Conservation (phyloP, 768 basidiomycete species). For the Lactarius psammicola region DNA sequence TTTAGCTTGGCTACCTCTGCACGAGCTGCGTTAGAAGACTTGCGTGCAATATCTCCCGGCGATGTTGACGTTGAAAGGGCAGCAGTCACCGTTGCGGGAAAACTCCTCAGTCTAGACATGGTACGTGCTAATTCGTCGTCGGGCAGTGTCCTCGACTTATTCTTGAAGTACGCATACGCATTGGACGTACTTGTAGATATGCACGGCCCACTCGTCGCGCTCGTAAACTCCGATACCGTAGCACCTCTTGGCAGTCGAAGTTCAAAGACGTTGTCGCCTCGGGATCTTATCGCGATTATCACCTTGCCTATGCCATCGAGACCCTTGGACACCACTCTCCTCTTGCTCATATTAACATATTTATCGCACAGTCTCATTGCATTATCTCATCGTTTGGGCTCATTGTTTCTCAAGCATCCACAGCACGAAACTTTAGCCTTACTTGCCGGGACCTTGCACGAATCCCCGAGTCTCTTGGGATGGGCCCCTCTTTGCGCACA, state of each 20-base stretch:
- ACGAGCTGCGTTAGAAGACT: slow-evolving; percentile 42
- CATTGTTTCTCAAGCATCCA: slow-evolving; percentile 23
- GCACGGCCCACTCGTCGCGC: slow-evolving; percentile 42
- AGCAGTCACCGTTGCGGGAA: slow-evolving; percentile 63
- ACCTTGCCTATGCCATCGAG: slow-evolving; percentile 46
- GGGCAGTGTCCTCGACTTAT: neutral
- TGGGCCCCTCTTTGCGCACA: slow-evolving; percentile 51
- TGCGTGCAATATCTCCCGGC: slow-evolving; percentile 47
- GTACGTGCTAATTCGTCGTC: slow-evolving; percentile 42
- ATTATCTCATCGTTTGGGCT: slow-evolving; percentile 34
- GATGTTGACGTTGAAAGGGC: slow-evolving; percentile 72
- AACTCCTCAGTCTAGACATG: slow-evolving; percentile 66
- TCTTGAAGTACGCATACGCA: slow-evolving; percentile 52
- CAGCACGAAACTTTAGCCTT: slow-evolving; percentile 24
- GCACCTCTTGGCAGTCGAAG: slow-evolving; percentile 6
- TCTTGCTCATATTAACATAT: slow-evolving; percentile 60
- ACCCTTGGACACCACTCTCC: slow-evolving; percentile 35
- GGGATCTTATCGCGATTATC: slow-evolving; percentile 33
- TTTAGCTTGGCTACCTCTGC: slow-evolving; percentile 42
- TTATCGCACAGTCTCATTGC: slow-evolving; percentile 53
- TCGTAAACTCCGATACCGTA: slow-evolving; percentile 25
- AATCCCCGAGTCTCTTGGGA: slow-evolving; percentile 42
- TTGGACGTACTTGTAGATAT: slow-evolving; percentile 46
- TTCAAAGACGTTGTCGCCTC: slow-evolving; percentile 27
- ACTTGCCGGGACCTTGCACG: slow-evolving; percentile 37